These are phyloP conservation scores for Thermothielavioides terrestris DNA, from an alignment of 495 filamentous ascomycete species.

Conservation along the genomic window DNA sequence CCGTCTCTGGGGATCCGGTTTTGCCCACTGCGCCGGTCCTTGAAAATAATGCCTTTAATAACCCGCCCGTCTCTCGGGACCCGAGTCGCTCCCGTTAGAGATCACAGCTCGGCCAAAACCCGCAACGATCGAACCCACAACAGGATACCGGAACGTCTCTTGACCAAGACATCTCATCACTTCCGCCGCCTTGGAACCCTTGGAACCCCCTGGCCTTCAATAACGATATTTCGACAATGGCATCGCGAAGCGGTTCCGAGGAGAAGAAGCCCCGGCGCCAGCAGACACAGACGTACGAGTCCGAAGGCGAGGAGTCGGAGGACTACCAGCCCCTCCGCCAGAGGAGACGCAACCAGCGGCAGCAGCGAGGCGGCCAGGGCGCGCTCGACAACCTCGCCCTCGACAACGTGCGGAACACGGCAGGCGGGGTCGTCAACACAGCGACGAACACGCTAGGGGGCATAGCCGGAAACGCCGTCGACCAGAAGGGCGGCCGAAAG, in stretches of 20 bases:
- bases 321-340: slow-evolving; percentile 26
- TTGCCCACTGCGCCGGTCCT: slow-evolving; percentile 1
- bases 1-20: slow-evolving; percentile 14
- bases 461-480: slow-evolving; percentile 40
- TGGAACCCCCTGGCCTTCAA: too few species aligned
- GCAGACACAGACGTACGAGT: slow-evolving; percentile 30
- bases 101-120: background rate
- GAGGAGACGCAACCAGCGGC: slow-evolving; percentile 31
- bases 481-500: slow-evolving; percentile 43
- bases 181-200: too few species aligned
- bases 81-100: slow-evolving; percentile 3
- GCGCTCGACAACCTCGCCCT: slow-evolving; percentile 52
- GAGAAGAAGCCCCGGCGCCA: slow-evolving; percentile 24
- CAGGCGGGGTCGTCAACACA: slow-evolving; percentile 50
- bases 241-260: slow-evolving; percentile 29
- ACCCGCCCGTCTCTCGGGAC: slow-evolving; percentile 2
- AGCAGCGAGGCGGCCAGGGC: slow-evolving; percentile 40
- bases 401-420: slow-evolving; percentile 56
- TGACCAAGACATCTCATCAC: too few species aligned
- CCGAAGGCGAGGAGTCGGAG: slow-evolving; percentile 34
- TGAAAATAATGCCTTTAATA: slow-evolving; percentile 15
- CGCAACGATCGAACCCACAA: too few species aligned
- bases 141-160: too few species aligned
- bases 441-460: slow-evolving; percentile 51
- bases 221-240: slow-evolving; percentile 20